These are phyloP conservation scores for Hyaloscypha variabilis DNA, from an alignment of 495 filamentous ascomycete species.

Conservation along the genomic window DNA sequence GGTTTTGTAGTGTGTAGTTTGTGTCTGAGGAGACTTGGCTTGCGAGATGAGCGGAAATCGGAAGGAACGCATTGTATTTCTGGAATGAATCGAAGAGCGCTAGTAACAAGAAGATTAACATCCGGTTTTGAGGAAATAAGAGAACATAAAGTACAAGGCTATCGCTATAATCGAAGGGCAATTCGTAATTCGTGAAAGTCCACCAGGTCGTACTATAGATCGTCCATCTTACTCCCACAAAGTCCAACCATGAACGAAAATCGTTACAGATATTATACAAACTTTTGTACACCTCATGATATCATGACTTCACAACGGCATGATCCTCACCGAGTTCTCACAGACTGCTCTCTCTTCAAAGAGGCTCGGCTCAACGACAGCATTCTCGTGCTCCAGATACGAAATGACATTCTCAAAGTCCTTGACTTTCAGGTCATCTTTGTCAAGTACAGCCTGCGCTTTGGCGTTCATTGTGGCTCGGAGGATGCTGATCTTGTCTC, in stretches of 20 bases:
- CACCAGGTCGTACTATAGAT: not conserved
- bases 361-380: conserved; percentile 20
- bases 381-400: conserved; percentile 24
- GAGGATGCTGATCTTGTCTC: conserved; percentile 19
- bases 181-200: not conserved
- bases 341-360: conserved; percentile 19
- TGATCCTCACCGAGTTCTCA: not conserved
- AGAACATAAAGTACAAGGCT: not conserved
- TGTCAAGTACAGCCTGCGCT: conserved; percentile 3
- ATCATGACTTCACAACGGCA: not conserved
- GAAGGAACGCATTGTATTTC: too few species aligned
- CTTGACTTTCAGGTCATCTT: conserved; percentile 11
- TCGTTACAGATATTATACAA: not conserved
- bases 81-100: not conserved
- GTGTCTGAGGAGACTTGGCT: too few species aligned
- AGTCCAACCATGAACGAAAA: not conserved
- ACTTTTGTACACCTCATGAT: not conserved
- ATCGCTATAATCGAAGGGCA: not conserved
- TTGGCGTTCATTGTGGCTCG: conserved; percentile 15
- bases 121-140: not conserved
- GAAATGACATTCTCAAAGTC: conserved; percentile 26
- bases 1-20: too few species aligned
- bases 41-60: too few species aligned
- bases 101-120: not conserved
- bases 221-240: not conserved